Evolutionary conservation across 169 alveolate genomes (phyloP).

Genomic region (Plasmodium adleri): DNA sequence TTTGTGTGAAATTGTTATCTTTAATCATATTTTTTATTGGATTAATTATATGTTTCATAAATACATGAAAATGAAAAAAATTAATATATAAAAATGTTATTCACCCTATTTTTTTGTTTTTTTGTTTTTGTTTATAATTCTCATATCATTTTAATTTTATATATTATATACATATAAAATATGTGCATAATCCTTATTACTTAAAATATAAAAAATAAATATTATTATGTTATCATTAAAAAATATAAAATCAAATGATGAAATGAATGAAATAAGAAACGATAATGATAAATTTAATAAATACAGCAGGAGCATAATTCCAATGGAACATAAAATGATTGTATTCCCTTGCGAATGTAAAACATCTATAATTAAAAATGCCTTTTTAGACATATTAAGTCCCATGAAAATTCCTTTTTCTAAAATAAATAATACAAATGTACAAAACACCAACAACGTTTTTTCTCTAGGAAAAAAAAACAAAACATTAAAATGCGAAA

Average conservation of each 20-base stretch:
- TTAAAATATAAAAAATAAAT: slow-evolving; percentile 7
- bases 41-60: too few species aligned
- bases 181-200: slow-evolving; percentile 2
- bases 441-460: slow-evolving; percentile 24
- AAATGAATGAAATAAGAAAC: slow-evolving; percentile 23
- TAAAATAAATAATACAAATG: slow-evolving; percentile 17
- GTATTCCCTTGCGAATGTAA: slow-evolving; percentile 22
- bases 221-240: slow-evolving; percentile 18
- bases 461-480: slow-evolving; percentile 38
- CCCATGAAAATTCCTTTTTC: slow-evolving; percentile 15
- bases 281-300: slow-evolving; percentile 25
- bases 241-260: slow-evolving; percentile 18
- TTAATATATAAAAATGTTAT: too few species aligned
- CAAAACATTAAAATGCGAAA: background rate
- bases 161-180: background rate
- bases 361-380: slow-evolving; percentile 7
- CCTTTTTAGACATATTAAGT: slow-evolving; percentile 10
- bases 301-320: slow-evolving; percentile 33
- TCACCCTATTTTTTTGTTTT: too few species aligned
- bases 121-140: too few species aligned
- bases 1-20: too few species aligned
- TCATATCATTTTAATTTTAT: too few species aligned
- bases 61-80: too few species aligned
- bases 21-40: too few species aligned
- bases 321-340: slow-evolving; percentile 39